phyloP scores from a whole-genome alignment of 345 rosid genomes.

The Iberis pinnata region DNA sequence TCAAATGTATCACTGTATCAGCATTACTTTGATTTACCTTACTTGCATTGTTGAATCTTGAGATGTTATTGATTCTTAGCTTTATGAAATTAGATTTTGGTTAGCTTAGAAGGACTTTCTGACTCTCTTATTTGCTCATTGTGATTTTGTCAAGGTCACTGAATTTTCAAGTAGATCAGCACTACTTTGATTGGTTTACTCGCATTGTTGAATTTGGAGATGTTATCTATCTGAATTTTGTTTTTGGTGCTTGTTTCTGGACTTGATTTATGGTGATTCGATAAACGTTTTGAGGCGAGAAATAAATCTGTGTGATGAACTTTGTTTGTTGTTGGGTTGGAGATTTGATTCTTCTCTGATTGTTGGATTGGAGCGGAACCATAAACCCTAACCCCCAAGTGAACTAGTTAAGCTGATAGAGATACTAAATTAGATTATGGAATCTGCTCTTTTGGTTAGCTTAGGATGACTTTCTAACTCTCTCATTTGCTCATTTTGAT shows the following conservation, averaged over 20 bases:
- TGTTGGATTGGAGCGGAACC: too few relatives aligned
- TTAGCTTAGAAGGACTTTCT: neutral
- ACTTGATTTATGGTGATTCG: neutral
- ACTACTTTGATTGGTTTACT: neutral
- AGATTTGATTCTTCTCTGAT: too few relatives aligned
- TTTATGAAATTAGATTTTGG: neutral
- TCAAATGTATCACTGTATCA: too few relatives aligned
- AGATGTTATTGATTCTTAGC: neutral
- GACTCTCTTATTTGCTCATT: neutral
- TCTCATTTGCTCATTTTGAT: neutral
- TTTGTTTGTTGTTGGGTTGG: constrained; percentile 5
- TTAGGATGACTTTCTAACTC: neutral
- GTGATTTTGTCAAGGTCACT: constrained; percentile 1
- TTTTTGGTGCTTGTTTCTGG: neutral
- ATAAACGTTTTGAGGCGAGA: neutral
- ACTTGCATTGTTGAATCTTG: neutral
- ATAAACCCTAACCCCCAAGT: too few relatives aligned
- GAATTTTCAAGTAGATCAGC: neutral
- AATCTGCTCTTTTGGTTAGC: neutral
- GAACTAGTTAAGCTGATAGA: too few relatives aligned
- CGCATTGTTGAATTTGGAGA: too few relatives aligned
- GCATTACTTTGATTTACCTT: neutral
- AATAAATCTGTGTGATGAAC: constrained; percentile 10
- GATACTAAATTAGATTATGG: too few relatives aligned
- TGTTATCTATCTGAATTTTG: neutral